Evolutionary conservation across 164 flowering plant species (phyloP).

Genomic region (Chimonanthus praecox): DNA sequence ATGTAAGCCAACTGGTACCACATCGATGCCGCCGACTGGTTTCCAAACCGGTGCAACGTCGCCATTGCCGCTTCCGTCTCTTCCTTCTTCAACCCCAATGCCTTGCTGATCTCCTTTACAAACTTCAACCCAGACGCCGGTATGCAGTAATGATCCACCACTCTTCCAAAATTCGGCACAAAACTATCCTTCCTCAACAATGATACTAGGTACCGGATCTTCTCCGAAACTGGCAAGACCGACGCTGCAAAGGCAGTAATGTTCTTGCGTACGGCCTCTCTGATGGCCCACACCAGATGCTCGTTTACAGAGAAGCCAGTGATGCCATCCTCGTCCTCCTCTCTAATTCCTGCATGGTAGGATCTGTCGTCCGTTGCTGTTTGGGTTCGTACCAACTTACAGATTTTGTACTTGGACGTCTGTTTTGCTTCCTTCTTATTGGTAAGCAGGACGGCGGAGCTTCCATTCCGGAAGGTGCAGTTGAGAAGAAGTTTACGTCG

Average conservation of each 20-base stretch:
- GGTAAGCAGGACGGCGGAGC: slow-evolving; percentile 51
- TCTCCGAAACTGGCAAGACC: slow-evolving; percentile 44
- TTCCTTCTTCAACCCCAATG: neutral
- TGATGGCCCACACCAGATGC: slow-evolving; percentile 36
- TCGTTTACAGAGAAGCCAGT: slow-evolving; percentile 46
- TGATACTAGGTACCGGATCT: slow-evolving; percentile 21
- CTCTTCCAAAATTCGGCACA: slow-evolving; percentile 51
- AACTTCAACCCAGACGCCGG: slow-evolving; percentile 36
- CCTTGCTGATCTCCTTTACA: slow-evolving; percentile 10
- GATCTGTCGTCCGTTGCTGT: slow-evolving; percentile 42
- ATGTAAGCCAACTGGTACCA: slow-evolving; percentile 17
- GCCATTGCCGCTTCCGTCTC: slow-evolving; percentile 6
- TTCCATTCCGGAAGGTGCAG: slow-evolving; percentile 67
- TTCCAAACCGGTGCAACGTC: slow-evolving; percentile 14
- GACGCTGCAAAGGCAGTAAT: slow-evolving; percentile 31
- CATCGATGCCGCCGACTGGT: slow-evolving; percentile 14
- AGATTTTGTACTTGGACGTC: slow-evolving; percentile 36
- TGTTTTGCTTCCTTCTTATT: slow-evolving; percentile 25
- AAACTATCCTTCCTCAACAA: slow-evolving; percentile 22
- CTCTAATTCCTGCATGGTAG: slow-evolving; percentile 37
- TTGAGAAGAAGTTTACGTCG: slow-evolving; percentile 46
- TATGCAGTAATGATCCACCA: slow-evolving; percentile 50
- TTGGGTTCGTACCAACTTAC: slow-evolving; percentile 32
- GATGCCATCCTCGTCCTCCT: slow-evolving; percentile 54
- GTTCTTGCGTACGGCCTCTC: slow-evolving; percentile 39